Evolutionary conservation across 164 flowering plant genomes (phyloP), one percentile per base, ranked within the genome.

Genomic region (Magnolia changhungtana): DNA sequence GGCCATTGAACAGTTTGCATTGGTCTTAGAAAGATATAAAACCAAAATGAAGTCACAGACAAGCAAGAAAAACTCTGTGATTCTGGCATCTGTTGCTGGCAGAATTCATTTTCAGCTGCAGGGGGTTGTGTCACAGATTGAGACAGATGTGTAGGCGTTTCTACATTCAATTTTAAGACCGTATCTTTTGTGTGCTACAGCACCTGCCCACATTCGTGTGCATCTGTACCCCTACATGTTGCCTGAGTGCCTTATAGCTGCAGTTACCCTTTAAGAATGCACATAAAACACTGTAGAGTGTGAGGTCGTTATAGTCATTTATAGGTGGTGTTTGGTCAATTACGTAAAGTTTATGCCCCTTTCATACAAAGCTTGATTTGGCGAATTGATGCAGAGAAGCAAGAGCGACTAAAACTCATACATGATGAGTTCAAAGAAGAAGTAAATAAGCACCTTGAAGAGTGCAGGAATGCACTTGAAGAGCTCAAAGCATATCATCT

Each of bases 391-490:
- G 82, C 91, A 95, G 98, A 89, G 75, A 86, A 91, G 82, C 89
- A 88, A 78, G 88, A 89, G 65, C 84, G 82, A 27, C 81, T 95
- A 81, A 86, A 76, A 76, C 64, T 73, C 61, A 87, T 91, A 63
- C 84, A 86, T 79, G 85, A 81, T 50, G 90, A 85, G 59, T 92
- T 91, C 83, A 93, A n/a, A n/a, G n/a, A 83, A 81, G 95, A 88
- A 64, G 80, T 95, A 29, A 75, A 82, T 75, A 87, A 79, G 77
- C 90, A 90, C 82, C 84, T 95, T 45, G 86, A 90, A 79, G 87
- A 86, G 49, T 88, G 86, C 81, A 84, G 74, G 69, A 86, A 79
- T 79, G 75, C 85, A 65, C 52, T 93, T 73, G 90, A 88, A 74
- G 91, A 81, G 73, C 83, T 91, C 73, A 95, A 95, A 82, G 86